Conservation (phyloP, 208 protist species). For the Vickermania spadyakhi region DNA sequence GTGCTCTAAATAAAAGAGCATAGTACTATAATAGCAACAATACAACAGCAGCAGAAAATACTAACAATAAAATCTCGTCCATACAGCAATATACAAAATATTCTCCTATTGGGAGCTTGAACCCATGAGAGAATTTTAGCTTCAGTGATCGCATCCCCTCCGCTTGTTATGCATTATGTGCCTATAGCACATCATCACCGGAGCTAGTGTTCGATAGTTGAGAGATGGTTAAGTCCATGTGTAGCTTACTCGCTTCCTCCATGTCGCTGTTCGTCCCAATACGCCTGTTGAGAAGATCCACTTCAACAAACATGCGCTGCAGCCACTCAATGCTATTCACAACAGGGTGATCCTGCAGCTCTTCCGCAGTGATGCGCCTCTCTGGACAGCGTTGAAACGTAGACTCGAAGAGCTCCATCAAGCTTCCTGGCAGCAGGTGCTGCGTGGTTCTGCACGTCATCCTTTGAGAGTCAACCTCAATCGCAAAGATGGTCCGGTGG, state of each 20-base stretch:
- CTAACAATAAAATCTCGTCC: too few relatives aligned
- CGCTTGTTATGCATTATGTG: too few relatives aligned
- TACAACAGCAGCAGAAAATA: too few relatives aligned
- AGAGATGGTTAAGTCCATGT: neutral
- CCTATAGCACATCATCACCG: too few relatives aligned
- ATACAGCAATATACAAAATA: too few relatives aligned
- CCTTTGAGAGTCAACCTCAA: neutral
- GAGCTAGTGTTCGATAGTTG: too few relatives aligned
- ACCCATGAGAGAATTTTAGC: too few relatives aligned
- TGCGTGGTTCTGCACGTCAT: slow-evolving; percentile 1
- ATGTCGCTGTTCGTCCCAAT: neutral
- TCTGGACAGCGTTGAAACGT: slow-evolving; percentile 52
- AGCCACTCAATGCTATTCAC: slow-evolving; percentile 73
- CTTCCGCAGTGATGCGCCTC: slow-evolving; percentile 61
- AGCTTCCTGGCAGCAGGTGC: slow-evolving; percentile 26
- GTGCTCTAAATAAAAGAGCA: too few relatives aligned
- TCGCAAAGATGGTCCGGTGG: neutral
- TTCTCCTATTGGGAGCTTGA: too few relatives aligned
- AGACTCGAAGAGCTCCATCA: slow-evolving; percentile 64
- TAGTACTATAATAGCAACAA: too few relatives aligned
- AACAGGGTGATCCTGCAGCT: slow-evolving; percentile 66
- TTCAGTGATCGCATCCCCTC: too few relatives aligned
- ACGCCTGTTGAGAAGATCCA: neutral
- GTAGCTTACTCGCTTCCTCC: neutral
- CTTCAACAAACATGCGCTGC: slow-evolving; percentile 2